Conservation (phyloP, 805 yeast species). For the Kodamaea nitidulidarum region DNA sequence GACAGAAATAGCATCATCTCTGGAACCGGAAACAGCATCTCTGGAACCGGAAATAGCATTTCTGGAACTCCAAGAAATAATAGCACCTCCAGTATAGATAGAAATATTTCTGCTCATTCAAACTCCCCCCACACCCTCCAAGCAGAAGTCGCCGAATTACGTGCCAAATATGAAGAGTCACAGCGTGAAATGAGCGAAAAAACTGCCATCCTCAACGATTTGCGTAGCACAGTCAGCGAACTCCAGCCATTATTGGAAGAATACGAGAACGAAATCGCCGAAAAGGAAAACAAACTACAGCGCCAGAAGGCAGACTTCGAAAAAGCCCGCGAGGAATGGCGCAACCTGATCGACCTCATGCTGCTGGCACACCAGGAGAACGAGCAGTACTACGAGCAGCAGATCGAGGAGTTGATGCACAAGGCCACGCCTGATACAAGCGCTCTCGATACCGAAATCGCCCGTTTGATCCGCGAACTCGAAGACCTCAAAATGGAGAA, state of each 20-base stretch:
- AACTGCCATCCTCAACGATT: slow-evolving; percentile 42
- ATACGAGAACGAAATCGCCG: slow-evolving; percentile 40
- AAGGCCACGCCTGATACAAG: slow-evolving; percentile 10
- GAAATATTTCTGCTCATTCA: too few relatives aligned
- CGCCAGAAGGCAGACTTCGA: slow-evolving; percentile 48
- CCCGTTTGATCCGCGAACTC: slow-evolving; percentile 9
- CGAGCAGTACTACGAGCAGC: slow-evolving; percentile 45
- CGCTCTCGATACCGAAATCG: slow-evolving; percentile 8
- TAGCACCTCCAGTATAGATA: too few relatives aligned
- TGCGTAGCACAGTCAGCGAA: slow-evolving; percentile 46
- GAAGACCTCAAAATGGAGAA: slow-evolving; percentile 15
- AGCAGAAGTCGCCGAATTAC: slow-evolving; percentile 19
- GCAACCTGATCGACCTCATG: slow-evolving; percentile 54
- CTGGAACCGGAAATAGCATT: too few relatives aligned
- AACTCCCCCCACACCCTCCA: not conserved
- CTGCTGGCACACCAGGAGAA: slow-evolving; percentile 54
- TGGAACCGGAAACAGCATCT: too few relatives aligned
- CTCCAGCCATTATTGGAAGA: slow-evolving; percentile 45
- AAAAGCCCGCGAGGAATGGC: slow-evolving; percentile 53
- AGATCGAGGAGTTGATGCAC: slow-evolving; percentile 34
- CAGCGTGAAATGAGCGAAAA: slow-evolving; percentile 37
- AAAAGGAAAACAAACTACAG: slow-evolving; percentile 44
- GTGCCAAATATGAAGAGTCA: slow-evolving; percentile 19
- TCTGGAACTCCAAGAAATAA: too few relatives aligned
- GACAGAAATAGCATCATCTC: too few relatives aligned